Conservation (phyloP, 2,329 filamentous ascomycete species). For the Pseudogymnoascus sp. region DNA sequence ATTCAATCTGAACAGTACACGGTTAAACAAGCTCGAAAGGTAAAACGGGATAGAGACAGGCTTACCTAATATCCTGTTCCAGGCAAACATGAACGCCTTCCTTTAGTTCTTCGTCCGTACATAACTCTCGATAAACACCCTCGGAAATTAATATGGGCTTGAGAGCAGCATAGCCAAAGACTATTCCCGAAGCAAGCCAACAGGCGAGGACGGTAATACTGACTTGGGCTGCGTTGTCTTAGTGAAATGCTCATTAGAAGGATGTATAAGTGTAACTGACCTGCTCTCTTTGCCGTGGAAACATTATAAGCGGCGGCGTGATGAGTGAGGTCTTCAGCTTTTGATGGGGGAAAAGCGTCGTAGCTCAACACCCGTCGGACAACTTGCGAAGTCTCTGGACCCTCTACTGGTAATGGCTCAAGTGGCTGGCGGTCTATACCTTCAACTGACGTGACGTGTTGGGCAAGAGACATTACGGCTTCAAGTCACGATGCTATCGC, state of each 20-base stretch:
- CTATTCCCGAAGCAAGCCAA: constrained; percentile 68
- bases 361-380: no score
- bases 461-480: no score
- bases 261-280: not conserved
- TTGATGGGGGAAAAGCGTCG: no score
- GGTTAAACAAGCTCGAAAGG: no score
- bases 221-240: no score
- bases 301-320: not conserved
- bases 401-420: no score
- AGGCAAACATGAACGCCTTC: constrained; percentile 46
- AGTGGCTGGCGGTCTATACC: no score
- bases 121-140: constrained; percentile 62
- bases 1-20: not conserved
- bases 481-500: no score
- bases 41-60: constrained; percentile 30
- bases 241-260: no score
- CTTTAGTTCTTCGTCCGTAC: constrained; percentile 45
- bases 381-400: no score
- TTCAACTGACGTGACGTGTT: no score
- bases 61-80: constrained; percentile 49
- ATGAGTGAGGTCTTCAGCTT: no score
- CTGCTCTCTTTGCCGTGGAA: not conserved
- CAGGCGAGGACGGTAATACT: constrained; percentile 34
- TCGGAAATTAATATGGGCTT: constrained; percentile 72
- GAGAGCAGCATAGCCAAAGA: constrained; percentile 79